phyloP scores from a whole-genome alignment of 768 basidiomycete genomes.

The Mycena venus region DNA sequence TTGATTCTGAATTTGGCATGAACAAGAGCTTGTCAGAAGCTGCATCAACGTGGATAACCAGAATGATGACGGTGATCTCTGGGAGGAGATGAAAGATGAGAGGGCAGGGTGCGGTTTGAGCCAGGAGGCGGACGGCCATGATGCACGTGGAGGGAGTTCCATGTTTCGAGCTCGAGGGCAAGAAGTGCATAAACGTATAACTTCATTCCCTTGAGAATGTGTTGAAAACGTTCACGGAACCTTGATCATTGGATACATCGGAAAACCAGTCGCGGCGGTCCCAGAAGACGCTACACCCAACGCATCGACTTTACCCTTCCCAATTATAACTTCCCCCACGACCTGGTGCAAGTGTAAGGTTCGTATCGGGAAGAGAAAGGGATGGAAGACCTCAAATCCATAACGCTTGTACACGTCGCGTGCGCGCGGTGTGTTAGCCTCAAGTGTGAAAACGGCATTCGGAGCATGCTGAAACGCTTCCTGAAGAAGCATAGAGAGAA shows the following conservation, averaged over 20 bases:
- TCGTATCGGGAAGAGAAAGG: too few relatives aligned
- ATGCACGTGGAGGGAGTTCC: too few relatives aligned
- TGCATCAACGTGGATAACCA: too few relatives aligned
- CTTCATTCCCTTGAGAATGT: too few relatives aligned
- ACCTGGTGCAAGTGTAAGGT: neutral
- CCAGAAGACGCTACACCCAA: neutral
- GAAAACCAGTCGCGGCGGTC: neutral
- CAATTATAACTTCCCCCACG: neutral
- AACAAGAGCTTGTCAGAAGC: too few relatives aligned
- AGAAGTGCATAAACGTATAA: too few relatives aligned
- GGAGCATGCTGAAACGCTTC: conserved; percentile 23
- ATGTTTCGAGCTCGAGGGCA: too few relatives aligned
- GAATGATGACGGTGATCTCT: too few relatives aligned
- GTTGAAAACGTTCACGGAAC: neutral
- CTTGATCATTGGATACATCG: conserved; percentile 6
- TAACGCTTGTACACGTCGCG: conserved; percentile 20
- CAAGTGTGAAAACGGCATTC: conserved; percentile 10
- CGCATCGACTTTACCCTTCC: neutral
- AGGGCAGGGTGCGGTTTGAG: too few relatives aligned
- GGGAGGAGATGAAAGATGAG: too few relatives aligned
- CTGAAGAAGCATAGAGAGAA: conserved; percentile 19
- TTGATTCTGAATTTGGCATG: too few relatives aligned
- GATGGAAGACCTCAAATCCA: conserved; percentile 20
- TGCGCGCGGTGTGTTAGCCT: conserved; percentile 4
- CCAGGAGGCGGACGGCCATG: too few relatives aligned